A percentile compares a stretch with the other conserved stretches of the same genome.
Evolutionary conservation across 1,139 yeast genomes (phyloP).

Genomic region (Blastobotrys aristatus): DNA sequence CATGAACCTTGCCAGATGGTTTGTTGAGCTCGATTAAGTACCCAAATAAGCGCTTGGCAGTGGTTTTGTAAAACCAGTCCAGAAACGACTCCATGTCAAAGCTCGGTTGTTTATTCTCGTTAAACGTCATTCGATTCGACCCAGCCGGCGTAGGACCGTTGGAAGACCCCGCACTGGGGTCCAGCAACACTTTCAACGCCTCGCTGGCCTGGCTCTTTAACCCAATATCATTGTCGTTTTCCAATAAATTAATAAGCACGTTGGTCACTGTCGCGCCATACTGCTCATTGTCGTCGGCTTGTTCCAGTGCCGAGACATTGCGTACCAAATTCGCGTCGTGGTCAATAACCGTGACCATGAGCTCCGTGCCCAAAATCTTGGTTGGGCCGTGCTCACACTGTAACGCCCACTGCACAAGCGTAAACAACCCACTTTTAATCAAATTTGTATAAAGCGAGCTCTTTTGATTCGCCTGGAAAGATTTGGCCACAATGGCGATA

Average conservation of each 20-base stretch:
- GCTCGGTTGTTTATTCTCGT: background rate
- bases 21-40: background rate
- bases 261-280: slow-evolving; percentile 37
- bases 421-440: slow-evolving; percentile 64
- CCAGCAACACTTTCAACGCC: slow-evolving; percentile 58
- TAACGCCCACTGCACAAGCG: slow-evolving; percentile 64
- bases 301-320: background rate
- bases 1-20: background rate
- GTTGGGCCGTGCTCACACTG: slow-evolving; percentile 47
- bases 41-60: slow-evolving; percentile 1
- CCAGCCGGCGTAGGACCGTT: slow-evolving; percentile 9
- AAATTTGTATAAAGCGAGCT: slow-evolving; percentile 60
- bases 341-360: slow-evolving; percentile 75
- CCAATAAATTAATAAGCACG: slow-evolving; percentile 56
- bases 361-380: slow-evolving; percentile 73
- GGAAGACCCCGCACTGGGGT: slow-evolving; percentile 4
- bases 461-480: slow-evolving; percentile 58
- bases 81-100: slow-evolving; percentile 5
- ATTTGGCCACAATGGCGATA: slow-evolving; percentile 68
- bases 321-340: slow-evolving; percentile 51
- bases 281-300: background rate
- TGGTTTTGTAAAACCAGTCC: slow-evolving; percentile 5
- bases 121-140: background rate
- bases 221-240: slow-evolving; percentile 64
- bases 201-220: slow-evolving; percentile 78